phyloP scores from a whole-genome alignment of 305 asterid genomes.

The Fraxinus floribunda region DNA sequence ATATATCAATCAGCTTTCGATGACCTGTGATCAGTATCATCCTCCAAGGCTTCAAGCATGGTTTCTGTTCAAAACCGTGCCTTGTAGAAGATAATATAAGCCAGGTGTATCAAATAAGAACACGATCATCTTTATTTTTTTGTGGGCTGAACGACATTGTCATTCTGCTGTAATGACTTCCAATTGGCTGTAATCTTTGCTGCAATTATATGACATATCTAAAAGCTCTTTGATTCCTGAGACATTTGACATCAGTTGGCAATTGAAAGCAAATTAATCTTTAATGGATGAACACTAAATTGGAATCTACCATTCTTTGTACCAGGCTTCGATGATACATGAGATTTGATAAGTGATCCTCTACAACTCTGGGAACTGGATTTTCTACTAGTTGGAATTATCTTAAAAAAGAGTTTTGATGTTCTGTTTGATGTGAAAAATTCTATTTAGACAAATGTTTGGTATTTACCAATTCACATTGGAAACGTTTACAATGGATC shows the following conservation, averaged over 20 bases:
- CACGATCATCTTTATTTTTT: slow-evolving; percentile 1
- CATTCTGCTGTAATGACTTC: slow-evolving; percentile 5
- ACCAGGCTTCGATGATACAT: slow-evolving; percentile 61
- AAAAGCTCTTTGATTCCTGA: background rate
- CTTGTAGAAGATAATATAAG: slow-evolving; percentile 20
- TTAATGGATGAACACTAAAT: slow-evolving; percentile 19
- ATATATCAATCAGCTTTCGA: slow-evolving; percentile 56
- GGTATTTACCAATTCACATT: background rate
- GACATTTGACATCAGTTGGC: background rate
- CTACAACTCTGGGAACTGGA: background rate
- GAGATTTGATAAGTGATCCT: slow-evolving; percentile 22
- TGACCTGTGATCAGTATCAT: slow-evolving; percentile 49
- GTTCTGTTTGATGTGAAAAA: slow-evolving; percentile 9
- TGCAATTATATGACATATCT: background rate
- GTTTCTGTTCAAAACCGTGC: slow-evolving; percentile 32
- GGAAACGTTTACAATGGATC: background rate
- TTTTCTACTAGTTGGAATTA: slow-evolving; percentile 16
- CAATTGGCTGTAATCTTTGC: background rate
- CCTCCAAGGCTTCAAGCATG: slow-evolving; percentile 39
- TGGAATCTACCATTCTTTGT: slow-evolving; percentile 31
- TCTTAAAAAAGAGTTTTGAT: background rate
- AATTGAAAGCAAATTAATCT: background rate
- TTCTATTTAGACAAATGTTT: background rate
- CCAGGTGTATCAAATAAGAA: slow-evolving; percentile 16
- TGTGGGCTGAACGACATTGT: background rate